Base-by-base conservation (phyloP, 2,329 filamentous ascomycete species). In the Sporothrix protearum region DNA sequence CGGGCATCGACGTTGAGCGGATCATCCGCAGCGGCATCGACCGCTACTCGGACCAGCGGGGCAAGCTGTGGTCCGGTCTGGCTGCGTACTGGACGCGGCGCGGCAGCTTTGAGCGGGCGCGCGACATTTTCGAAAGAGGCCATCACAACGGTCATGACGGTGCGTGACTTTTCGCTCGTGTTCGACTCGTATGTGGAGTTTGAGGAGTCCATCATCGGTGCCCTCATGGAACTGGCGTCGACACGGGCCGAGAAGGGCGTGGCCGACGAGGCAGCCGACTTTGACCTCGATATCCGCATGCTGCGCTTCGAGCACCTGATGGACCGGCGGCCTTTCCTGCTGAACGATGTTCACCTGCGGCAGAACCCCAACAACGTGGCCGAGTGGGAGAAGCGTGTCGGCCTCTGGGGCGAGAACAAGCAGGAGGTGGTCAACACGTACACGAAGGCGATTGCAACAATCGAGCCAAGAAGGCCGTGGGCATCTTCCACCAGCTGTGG, bases 141-240 rank as follows among this genome's bases (percentile, higher is more conserved):
- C 59, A 93, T 98, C 75, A 97, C 93, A 12, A 98, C 95, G 1
- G 96, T 97, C 74, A 98, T 98, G 95, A 99, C 96, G 1, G 94
- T 99, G 59, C 91, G 96, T 71, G 96, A 99, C 81, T 99, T 99
- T 78, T 96, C 94, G 0, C 88, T 98, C 71, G 91, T 98, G 61
- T 99, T 99, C 77, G 96, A 99, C 80, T 92, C 94, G 0, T 99
- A 98, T 78, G 91, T 92, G 42, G 96, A 99, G 80, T 97, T 97
- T 74, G 96, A 99, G 80, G 96, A 99, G 82, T 95, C 94, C 0
- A 91, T 98, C 76, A 97, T 98, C 75, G 91, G 92, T 16, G 91
- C 91, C 64, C 85, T 98, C 76, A 96, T 99, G 90, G 94, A 98
- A 76, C 87, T 92, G 70, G 94, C 94, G 1, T 91, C 93, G 7